A percentile compares a stretch with the other conserved stretches of the same genome.
Conservation (phyloP, 176 grass and related monocot genomes). For the Tillandsia leiboldiana region DNA sequence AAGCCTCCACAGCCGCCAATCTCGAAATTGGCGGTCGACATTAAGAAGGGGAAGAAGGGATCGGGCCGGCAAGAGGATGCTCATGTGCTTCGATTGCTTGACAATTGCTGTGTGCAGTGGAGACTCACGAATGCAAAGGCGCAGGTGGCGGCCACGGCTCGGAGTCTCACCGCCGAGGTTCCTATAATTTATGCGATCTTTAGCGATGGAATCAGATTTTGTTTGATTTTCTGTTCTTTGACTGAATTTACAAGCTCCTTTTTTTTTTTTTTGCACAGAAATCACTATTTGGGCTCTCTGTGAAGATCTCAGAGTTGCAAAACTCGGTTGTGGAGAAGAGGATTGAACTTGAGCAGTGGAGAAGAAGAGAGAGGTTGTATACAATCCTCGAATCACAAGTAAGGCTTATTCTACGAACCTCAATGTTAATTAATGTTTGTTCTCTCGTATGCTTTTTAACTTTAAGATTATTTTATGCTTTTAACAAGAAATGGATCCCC, state of each 20-base stretch:
- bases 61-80: slow-evolving; percentile 50
- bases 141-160: slow-evolving; percentile 25
- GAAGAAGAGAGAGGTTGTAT: slow-evolving; percentile 30
- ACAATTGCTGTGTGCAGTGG: slow-evolving; percentile 56
- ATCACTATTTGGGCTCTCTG: slow-evolving; percentile 39
- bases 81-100: slow-evolving; percentile 54
- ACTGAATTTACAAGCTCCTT: slow-evolving; percentile 8
- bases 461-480: background rate
- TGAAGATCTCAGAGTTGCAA: slow-evolving; percentile 21
- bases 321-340: slow-evolving; percentile 45
- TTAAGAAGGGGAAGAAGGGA: slow-evolving; percentile 51
- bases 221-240: slow-evolving; percentile 2
- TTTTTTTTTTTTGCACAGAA: slow-evolving; percentile 24
- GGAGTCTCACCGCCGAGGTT: slow-evolving; percentile 43
- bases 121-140: slow-evolving; percentile 56
- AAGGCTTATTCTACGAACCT: slow-evolving; percentile 5
- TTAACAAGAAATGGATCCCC: background rate
- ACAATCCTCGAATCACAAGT: slow-evolving; percentile 49
- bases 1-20: slow-evolving; percentile 65
- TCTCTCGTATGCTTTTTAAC: background rate
- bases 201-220: background rate
- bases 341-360: slow-evolving; percentile 30
- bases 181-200: background rate
- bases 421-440: background rate
- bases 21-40: slow-evolving; percentile 23